Conservation (phyloP, 345 rosid species). For the Arabidopsis thaliana region TAIR10.1 NC_003075.7:17127001-17127500, state of each 20-base stretch:
- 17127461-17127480: not conserved
- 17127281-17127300: slow-evolving; percentile 48
- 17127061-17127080: too few relatives aligned
- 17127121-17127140: slow-evolving; percentile 27
- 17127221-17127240: slow-evolving; percentile 22
- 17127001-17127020: too few relatives aligned
- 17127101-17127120: slow-evolving; percentile 8
- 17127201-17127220: slow-evolving; percentile 34
- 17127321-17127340: slow-evolving; percentile 68
- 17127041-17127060: too few relatives aligned
- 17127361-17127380: slow-evolving; percentile 87
- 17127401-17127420: slow-evolving; percentile 2
- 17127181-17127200: slow-evolving; percentile 34
- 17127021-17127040: too few relatives aligned
- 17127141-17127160: not conserved
- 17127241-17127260: slow-evolving; percentile 22
- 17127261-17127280: slow-evolving; percentile 49
- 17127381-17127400: slow-evolving; percentile 48
- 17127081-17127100: too few relatives aligned
- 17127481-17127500: slow-evolving; percentile 69
- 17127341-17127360: slow-evolving; percentile 85
- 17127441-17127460: too few relatives aligned
- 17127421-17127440: not conserved
- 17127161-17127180: slow-evolving; percentile 21
- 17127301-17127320: slow-evolving; percentile 46